Evolutionary conservation across 805 yeast species (phyloP).

Genomic region (Ogataea zsoltii): DNA sequence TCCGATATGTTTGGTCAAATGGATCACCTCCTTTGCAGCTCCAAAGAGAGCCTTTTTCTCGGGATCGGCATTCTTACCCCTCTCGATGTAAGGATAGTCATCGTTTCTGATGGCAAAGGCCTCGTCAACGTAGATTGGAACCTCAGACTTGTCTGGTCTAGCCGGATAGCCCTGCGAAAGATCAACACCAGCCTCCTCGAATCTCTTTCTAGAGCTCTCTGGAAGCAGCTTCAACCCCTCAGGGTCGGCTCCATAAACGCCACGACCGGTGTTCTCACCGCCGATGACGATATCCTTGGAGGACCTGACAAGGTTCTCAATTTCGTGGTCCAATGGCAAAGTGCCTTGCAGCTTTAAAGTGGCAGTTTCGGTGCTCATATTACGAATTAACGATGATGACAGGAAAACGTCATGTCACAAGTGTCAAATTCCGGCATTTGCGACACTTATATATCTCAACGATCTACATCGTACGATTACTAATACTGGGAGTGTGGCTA

Average conservation of each 20-base stretch:
- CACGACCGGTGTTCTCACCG: slow-evolving; percentile 1
- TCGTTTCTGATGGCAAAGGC: slow-evolving; percentile 37
- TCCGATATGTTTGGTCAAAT: slow-evolving; percentile 47
- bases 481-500: no score
- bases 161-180: slow-evolving; percentile 38
- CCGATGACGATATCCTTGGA: slow-evolving; percentile 9
- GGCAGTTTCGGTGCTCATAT: slow-evolving; percentile 12
- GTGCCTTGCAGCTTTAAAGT: slow-evolving; percentile 12
- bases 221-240: slow-evolving; percentile 29
- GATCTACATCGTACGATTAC: no score
- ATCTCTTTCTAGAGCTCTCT: slow-evolving; percentile 28
- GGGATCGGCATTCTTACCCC: slow-evolving; percentile 38
- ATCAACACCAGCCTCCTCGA: slow-evolving; percentile 37
- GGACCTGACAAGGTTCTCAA: slow-evolving; percentile 17
- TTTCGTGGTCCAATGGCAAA: slow-evolving; percentile 14
- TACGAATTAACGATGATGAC: background rate
- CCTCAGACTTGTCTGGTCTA: slow-evolving; percentile 31
- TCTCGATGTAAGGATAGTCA: slow-evolving; percentile 33
- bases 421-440: background rate
- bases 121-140: slow-evolving; percentile 40
- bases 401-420: no score
- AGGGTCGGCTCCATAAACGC: slow-evolving; percentile 12
- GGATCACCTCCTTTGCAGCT: slow-evolving; percentile 40
- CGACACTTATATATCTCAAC: background rate
- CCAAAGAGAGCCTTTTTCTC: slow-evolving; percentile 42